phyloP scores from a whole-genome alignment of 768 basidiomycete species.

The Russula ochroleuca region DNA sequence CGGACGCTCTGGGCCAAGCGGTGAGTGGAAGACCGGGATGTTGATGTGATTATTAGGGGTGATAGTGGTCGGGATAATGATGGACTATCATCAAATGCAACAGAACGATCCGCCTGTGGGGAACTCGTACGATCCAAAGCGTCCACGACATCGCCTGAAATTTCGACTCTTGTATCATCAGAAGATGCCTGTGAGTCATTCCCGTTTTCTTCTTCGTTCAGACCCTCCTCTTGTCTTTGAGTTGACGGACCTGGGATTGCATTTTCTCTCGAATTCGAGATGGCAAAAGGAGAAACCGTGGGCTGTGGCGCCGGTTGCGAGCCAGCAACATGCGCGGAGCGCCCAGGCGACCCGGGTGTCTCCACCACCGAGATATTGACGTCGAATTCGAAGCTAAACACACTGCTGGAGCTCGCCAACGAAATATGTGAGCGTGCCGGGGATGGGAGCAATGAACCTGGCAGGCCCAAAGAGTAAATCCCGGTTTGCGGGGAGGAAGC shows the following conservation, averaged over 20 bases:
- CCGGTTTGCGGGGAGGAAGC: neutral
- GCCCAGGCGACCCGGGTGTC: neutral
- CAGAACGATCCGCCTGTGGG: neutral
- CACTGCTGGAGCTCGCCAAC: constrained; percentile 1
- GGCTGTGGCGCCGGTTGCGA: neutral
- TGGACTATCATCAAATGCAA: neutral
- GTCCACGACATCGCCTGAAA: neutral
- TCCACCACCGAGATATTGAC: neutral
- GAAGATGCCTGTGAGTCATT: neutral
- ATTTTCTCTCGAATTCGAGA: neutral
- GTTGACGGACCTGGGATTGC: neutral
- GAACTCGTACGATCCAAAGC: neutral
- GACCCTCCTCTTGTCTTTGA: neutral
- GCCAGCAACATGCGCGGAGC: neutral
- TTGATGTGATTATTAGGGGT: neutral
- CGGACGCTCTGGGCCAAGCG: neutral
- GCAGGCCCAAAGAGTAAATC: neutral
- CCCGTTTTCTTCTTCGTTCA: neutral
- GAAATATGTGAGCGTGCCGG: constrained; percentile 14
- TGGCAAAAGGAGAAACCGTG: neutral
- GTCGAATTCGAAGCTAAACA: constrained; percentile 11
- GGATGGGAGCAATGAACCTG: neutral
- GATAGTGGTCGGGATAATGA: neutral
- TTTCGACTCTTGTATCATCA: neutral
- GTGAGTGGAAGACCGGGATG: neutral